phyloP scores from a whole-genome alignment of 1,284 basidiomycete species.

The Marasmius oreades region DNA sequence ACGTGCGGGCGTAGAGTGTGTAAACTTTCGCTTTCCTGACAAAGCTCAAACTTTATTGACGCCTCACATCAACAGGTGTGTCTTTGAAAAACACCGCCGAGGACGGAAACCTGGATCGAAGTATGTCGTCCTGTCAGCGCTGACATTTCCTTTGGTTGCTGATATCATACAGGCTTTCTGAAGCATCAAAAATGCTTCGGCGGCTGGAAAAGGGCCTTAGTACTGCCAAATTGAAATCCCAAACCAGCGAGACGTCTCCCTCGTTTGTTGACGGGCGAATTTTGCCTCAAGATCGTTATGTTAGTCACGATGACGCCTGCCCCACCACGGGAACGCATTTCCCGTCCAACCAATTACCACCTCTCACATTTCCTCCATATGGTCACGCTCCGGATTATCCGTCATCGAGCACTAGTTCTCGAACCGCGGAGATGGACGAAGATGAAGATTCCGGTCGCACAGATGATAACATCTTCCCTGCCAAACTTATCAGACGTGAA shows the following conservation, averaged over 20 bases:
- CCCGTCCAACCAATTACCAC: slow-evolving; percentile 43
- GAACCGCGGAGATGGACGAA: slow-evolving; percentile 47
- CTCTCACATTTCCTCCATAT: slow-evolving; percentile 38
- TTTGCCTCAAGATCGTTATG: slow-evolving; percentile 14
- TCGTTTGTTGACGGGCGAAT: slow-evolving; percentile 19
- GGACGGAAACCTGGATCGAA: slow-evolving; percentile 87
- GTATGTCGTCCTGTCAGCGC: slow-evolving; percentile 36
- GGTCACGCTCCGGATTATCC: slow-evolving; percentile 31
- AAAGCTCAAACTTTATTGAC: slow-evolving; percentile 13
- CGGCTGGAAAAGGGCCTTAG: slow-evolving; percentile 79
- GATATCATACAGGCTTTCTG: slow-evolving; percentile 56
- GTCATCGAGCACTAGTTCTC: slow-evolving; percentile 35
- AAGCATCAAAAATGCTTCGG: slow-evolving; percentile 83
- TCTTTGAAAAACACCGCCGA: slow-evolving; percentile 83
- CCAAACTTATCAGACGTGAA: slow-evolving; percentile 65
- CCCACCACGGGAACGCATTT: slow-evolving; percentile 36
- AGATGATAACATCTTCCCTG: slow-evolving; percentile 66
- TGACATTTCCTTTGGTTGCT: slow-evolving; percentile 13
- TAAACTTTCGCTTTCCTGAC: slow-evolving; percentile 14
- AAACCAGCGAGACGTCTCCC: slow-evolving; percentile 22
- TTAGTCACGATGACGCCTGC: slow-evolving; percentile 27
- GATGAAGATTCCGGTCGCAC: slow-evolving; percentile 58
- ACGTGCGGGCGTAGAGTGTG: slow-evolving; percentile 70
- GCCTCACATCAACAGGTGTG: slow-evolving; percentile 44
- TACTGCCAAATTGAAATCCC: slow-evolving; percentile 67